phyloP scores from a whole-genome alignment of 2,329 filamentous ascomycete genomes.

The Pezicula carpinea region DNA sequence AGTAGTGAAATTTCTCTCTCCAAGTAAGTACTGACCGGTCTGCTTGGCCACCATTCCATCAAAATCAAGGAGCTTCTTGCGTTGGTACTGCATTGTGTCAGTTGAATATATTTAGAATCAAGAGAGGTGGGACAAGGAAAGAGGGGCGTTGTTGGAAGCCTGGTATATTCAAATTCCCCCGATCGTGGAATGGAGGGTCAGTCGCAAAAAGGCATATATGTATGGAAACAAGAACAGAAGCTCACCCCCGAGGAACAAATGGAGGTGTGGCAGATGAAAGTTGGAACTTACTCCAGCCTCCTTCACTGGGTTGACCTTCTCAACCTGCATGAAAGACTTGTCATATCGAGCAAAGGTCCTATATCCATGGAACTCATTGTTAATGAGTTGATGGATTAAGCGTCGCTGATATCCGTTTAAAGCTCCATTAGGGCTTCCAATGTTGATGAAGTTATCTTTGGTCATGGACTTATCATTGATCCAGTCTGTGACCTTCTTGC shows the following conservation, averaged over 20 bases:
- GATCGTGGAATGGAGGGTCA: background rate
- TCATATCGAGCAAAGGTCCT: conserved; percentile 19
- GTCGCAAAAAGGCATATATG: background rate
- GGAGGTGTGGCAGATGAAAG: background rate
- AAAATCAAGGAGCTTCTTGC: conserved; percentile 11
- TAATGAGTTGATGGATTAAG: conserved; percentile 62
- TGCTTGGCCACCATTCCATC: conserved; percentile 18
- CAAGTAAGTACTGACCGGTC: conserved; percentile 15
- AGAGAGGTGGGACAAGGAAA: background rate
- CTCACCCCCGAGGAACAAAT: background rate
- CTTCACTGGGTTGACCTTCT: conserved; percentile 16
- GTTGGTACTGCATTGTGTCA: conserved; percentile 10
- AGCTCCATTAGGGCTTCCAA: conserved; percentile 32
- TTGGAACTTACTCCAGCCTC: conserved; percentile 21
- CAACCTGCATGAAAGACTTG: conserved; percentile 27
- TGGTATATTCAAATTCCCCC: background rate
- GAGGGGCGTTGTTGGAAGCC: background rate
- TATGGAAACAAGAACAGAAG: background rate
- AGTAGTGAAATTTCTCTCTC: conserved; percentile 30
- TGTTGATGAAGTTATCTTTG: conserved; percentile 37
- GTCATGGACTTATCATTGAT: conserved; percentile 14
- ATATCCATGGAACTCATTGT: conserved; percentile 48
- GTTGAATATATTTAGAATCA: background rate
- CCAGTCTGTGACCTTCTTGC: conserved; percentile 22
- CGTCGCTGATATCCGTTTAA: conserved; percentile 58